Conservation (phyloP, 176 grass and related monocot species). For the Carex cristatella region DNA sequence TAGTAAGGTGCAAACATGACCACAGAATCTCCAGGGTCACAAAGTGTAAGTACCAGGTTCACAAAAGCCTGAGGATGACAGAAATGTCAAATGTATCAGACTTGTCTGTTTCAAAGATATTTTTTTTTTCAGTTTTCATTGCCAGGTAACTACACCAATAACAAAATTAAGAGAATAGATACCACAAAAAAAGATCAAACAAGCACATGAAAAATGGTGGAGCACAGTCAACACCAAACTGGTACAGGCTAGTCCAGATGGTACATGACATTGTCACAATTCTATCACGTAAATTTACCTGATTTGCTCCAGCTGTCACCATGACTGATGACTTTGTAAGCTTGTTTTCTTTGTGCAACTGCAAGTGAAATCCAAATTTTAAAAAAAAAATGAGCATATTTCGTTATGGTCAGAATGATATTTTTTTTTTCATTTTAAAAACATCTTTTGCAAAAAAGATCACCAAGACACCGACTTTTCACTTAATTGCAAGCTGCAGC, state of each 20-base stretch:
- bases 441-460: neutral
- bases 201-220: neutral
- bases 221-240: neutral
- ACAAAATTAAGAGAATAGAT: neutral
- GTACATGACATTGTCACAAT: neutral
- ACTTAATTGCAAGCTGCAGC: neutral
- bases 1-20: conserved; percentile 98
- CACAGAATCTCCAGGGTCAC: conserved; percentile 92
- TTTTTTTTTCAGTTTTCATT: conserved; percentile 6
- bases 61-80: conserved; percentile 71
- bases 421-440: neutral
- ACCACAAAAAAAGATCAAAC: neutral
- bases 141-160: neutral
- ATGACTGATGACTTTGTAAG: conserved; percentile 81
- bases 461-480: neutral
- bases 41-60: conserved; percentile 83
- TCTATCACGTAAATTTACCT: conserved; percentile 39
- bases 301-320: conserved; percentile 97
- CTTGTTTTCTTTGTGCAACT: conserved; percentile 80
- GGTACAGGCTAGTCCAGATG: neutral
- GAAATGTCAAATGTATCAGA: conserved; percentile 28
- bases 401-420: neutral
- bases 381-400: neutral
- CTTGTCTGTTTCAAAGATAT: neutral
- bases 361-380: conserved; percentile 11